These are phyloP conservation scores for Ramularia endophylla DNA, from an alignment of 2,329 filamentous ascomycete species.

Conservation along the genomic window DNA sequence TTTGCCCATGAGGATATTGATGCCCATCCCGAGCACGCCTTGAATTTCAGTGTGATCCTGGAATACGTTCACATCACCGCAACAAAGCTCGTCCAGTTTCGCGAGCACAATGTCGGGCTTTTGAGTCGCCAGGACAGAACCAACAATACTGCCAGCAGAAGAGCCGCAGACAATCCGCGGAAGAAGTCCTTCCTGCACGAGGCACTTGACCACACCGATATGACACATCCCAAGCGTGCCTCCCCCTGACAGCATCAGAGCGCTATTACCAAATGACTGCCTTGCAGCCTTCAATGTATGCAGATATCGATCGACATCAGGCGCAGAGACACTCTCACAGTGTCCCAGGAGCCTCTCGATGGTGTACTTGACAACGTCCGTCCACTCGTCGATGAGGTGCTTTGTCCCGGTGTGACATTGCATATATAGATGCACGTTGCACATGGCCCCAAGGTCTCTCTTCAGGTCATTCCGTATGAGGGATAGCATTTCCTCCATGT, in stretches of 20 bases:
- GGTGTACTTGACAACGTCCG: conserved; percentile 21
- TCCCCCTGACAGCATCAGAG: conserved; percentile 21
- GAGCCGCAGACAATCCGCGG: conserved; percentile 20
- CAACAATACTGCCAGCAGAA: conserved; percentile 21
- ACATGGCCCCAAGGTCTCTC: conserved; percentile 20
- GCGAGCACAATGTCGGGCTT: conserved; percentile 13
- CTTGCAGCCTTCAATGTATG: conserved; percentile 16
- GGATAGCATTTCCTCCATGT: conserved; percentile 16
- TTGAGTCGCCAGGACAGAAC: conserved; percentile 19
- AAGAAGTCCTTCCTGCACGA: conserved; percentile 14
- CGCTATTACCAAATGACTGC: conserved; percentile 18
- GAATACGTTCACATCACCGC: conserved; percentile 19
- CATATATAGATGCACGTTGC: conserved; percentile 17
- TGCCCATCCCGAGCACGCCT: conserved; percentile 14
- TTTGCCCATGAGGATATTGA: conserved; percentile 17
- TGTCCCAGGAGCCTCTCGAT: conserved; percentile 16
- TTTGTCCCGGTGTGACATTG: conserved; percentile 18
- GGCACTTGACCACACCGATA: conserved; percentile 19
- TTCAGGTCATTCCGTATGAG: conserved; percentile 18
- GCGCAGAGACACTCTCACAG: conserved; percentile 12
- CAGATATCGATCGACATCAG: conserved; percentile 11
- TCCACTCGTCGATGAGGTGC: conserved; percentile 20
- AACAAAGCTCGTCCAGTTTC: conserved; percentile 17
- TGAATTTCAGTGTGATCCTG: conserved; percentile 16
- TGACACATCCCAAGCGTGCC: conserved; percentile 22